Evolutionary conservation across 208 protist genomes (phyloP).

Genomic region (Trypanosoma cruzi): DNA sequence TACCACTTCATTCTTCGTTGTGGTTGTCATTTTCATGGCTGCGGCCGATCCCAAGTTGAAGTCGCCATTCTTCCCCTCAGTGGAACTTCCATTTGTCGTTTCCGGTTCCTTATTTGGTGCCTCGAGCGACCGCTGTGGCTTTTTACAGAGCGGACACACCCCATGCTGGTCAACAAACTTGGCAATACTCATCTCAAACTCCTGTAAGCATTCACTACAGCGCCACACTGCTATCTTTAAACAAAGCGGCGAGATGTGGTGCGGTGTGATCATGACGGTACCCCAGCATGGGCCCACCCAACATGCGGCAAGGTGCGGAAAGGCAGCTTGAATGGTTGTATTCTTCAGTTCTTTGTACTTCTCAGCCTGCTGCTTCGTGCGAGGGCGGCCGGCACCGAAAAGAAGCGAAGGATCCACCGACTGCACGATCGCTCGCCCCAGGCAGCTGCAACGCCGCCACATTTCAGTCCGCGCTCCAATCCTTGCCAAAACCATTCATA

Average conservation of each 20-base stretch:
- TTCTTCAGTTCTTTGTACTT: conserved; percentile 66
- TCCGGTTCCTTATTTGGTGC: conserved; percentile 12
- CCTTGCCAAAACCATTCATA: not conserved
- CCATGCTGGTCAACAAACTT: conserved; percentile 76
- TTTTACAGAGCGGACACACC: conserved; percentile 80
- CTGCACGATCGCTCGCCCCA: conserved; percentile 16
- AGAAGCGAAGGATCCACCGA: conserved; percentile 45
- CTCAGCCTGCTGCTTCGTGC: conserved; percentile 50
- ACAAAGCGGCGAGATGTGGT: conserved; percentile 67
- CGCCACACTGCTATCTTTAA: conserved; percentile 81
- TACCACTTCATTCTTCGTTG: conserved; percentile 25
- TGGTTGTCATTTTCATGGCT: not conserved
- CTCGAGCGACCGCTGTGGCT: conserved; percentile 51
- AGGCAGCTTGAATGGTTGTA: conserved; percentile 67
- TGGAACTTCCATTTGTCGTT: not conserved
- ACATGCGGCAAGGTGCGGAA: conserved; percentile 85
- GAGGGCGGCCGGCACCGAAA: conserved; percentile 54
- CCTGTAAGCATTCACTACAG: conserved; percentile 73
- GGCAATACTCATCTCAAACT: conserved; percentile 81
- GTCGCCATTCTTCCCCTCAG: conserved; percentile 29
- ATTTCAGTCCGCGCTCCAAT: conserved; percentile 12
- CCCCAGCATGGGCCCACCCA: conserved; percentile 91
- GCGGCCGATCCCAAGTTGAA: conserved; percentile 7
- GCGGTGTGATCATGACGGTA: conserved; percentile 81
- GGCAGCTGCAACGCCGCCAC: conserved; percentile 25